Percentiles rank a stretch among this genome's conserved stretches.
phyloP scores from a whole-genome alignment of 1,139 yeast species.

The Magnusiomyces fungicola region DNA sequence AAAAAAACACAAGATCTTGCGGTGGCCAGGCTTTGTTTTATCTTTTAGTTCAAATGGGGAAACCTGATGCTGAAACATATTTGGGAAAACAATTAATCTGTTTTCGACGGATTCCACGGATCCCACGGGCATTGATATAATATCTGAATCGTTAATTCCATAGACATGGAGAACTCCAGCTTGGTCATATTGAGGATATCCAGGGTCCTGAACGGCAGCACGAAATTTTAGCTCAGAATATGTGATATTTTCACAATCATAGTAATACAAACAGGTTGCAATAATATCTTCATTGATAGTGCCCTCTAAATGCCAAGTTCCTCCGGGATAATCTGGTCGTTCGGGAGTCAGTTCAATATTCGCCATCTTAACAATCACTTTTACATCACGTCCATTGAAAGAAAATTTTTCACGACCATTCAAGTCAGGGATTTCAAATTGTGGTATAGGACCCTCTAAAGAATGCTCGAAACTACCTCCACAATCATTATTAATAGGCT shows the following conservation, averaged over 20 bases:
- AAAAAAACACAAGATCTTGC: conserved; percentile 40
- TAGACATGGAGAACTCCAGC: conserved; percentile 22
- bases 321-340: conserved; percentile 37
- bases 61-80: conserved; percentile 38
- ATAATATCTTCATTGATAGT: conserved; percentile 40
- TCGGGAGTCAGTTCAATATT: conserved; percentile 41
- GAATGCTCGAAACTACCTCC: too few relatives aligned
- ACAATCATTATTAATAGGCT: too few relatives aligned
- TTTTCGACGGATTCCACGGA: conserved; percentile 29
- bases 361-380: conserved; percentile 40
- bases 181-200: conserved; percentile 36
- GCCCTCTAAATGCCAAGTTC: conserved; percentile 45
- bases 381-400: conserved; percentile 19
- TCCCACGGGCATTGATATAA: conserved; percentile 28
- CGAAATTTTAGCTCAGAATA: conserved; percentile 36
- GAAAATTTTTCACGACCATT: conserved; percentile 14
- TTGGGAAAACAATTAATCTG: conserved; percentile 37
- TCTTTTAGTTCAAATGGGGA: conserved; percentile 37
- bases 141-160: conserved; percentile 33
- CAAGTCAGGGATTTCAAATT: neutral
- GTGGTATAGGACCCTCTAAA: too few relatives aligned
- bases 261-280: conserved; percentile 40
- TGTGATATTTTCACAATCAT: conserved; percentile 38
- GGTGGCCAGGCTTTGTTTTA: conserved; percentile 34
- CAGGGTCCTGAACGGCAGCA: conserved; percentile 31